A percentile compares a stretch with the other conserved stretches of the same genome.
Conservation (phyloP, 768 basidiomycete genomes). For the Mrakia frigida region DNA sequence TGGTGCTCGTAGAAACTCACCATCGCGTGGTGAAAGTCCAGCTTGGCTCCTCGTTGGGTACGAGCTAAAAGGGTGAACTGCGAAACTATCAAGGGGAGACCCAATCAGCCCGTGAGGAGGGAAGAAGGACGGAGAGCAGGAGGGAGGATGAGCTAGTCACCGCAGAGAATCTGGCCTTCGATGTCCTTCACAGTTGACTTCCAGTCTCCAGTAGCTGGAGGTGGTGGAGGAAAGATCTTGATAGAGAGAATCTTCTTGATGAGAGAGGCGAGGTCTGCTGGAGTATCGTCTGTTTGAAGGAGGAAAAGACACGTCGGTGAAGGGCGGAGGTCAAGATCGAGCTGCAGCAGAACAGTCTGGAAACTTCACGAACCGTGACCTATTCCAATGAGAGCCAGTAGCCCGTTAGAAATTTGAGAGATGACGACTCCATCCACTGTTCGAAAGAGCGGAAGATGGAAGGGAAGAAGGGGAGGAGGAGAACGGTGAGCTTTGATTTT, state of each 20-base stretch:
- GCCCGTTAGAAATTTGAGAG: conserved; percentile 73
- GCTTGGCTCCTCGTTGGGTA: conserved; percentile 80
- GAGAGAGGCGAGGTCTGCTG: conserved; percentile 63
- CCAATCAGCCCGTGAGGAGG: too few relatives aligned
- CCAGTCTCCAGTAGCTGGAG: conserved; percentile 51
- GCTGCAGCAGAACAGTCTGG: background rate
- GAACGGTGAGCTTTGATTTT: background rate
- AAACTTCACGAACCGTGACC: conserved; percentile 58
- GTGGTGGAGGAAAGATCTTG: conserved; percentile 51
- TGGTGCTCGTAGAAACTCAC: conserved; percentile 47
- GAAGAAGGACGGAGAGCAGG: background rate
- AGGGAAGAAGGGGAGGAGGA: background rate
- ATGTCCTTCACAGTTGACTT: conserved; percentile 81
- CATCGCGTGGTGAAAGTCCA: conserved; percentile 92
- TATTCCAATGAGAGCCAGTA: conserved; percentile 88
- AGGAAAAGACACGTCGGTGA: background rate
- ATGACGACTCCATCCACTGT: conserved; percentile 73
- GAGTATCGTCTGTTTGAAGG: conserved; percentile 65
- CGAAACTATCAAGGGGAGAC: conserved; percentile 51
- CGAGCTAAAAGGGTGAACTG: conserved; percentile 89
- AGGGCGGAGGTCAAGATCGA: background rate
- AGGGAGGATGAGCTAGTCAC: conserved; percentile 38
- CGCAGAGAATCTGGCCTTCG: conserved; percentile 83
- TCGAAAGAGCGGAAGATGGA: background rate
- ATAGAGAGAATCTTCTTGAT: conserved; percentile 77